phyloP scores from a whole-genome alignment of 805 yeast species.

The Yarrowia phangngaensis region DNA sequence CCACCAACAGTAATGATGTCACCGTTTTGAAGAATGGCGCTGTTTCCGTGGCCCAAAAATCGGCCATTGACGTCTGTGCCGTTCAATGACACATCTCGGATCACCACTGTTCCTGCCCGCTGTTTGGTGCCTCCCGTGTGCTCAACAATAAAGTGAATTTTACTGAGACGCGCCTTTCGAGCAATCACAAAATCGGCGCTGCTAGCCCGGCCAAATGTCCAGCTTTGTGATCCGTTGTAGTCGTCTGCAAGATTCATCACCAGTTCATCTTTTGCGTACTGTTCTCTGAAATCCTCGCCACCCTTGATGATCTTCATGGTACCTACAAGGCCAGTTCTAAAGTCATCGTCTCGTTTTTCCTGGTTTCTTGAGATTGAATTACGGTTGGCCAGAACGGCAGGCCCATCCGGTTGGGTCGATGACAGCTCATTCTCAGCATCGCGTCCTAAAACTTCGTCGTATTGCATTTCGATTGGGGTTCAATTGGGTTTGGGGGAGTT shows the following conservation, averaged over 20 bases:
- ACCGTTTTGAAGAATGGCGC: constrained; percentile 81
- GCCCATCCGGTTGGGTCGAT: constrained; percentile 18
- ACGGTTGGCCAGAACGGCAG: constrained; percentile 8
- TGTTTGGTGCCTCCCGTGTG: constrained; percentile 12
- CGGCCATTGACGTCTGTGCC: constrained; percentile 84
- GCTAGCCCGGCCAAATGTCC: constrained; percentile 23
- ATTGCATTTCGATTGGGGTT: constrained; percentile 20
- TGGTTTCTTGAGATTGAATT: constrained; percentile 8
- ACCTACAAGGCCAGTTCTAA: constrained; percentile 4
- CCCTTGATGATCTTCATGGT: constrained; percentile 12
- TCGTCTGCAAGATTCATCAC: background rate
- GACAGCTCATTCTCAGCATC: constrained; percentile 23
- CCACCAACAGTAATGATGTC: constrained; percentile 89
- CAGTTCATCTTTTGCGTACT: background rate
- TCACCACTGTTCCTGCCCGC: constrained; percentile 43
- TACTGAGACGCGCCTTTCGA: constrained; percentile 10
- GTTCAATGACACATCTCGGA: constrained; percentile 79
- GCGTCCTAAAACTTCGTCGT: constrained; percentile 24
- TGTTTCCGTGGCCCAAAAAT: constrained; percentile 68
- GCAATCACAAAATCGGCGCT: constrained; percentile 6
- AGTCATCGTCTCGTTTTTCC: constrained; percentile 4
- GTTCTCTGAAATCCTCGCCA: background rate
- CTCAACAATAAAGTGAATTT: constrained; percentile 10
- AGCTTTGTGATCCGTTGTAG: constrained; percentile 15
- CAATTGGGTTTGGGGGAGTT: too few species aligned